Conservation (phyloP, 2,329 filamentous ascomycete species). For the Colletotrichum sidae region DNA sequence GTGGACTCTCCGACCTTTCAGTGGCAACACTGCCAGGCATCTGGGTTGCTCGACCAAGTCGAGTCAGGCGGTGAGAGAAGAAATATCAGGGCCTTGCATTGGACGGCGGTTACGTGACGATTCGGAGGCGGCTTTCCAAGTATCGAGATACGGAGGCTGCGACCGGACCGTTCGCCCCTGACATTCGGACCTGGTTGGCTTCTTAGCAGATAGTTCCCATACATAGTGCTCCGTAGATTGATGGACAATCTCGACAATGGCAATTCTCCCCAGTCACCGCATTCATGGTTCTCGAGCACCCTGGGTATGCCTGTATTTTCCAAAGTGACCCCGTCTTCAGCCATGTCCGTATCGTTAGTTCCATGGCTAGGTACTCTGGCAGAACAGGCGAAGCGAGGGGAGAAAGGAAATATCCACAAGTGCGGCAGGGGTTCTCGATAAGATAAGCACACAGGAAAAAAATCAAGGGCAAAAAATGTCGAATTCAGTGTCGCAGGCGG, state of each 20-base stretch:
- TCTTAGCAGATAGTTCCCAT: constrained; percentile 2
- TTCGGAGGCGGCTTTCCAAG: too few relatives aligned
- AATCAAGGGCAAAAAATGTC: constrained; percentile 32
- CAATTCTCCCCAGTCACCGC: constrained; percentile 11
- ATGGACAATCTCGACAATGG: not conserved
- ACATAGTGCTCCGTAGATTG: constrained; percentile 1
- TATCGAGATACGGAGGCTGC: too few relatives aligned
- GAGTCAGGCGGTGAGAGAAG: constrained; percentile 35
- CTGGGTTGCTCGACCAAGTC: constrained; percentile 28
- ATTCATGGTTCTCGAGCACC: not conserved
- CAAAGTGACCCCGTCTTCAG: not conserved
- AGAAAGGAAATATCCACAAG: constrained; percentile 5
- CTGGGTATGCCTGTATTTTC: not conserved
- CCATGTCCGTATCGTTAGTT: too few relatives aligned
- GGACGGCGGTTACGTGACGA: constrained; percentile 7
- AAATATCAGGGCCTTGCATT: constrained; percentile 15
- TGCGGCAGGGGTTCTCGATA: constrained; percentile 26
- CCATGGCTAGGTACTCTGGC: not conserved
- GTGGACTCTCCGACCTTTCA: constrained; percentile 6
- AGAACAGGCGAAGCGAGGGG: constrained; percentile 24
- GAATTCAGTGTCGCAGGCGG: constrained; percentile 33
- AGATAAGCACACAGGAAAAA: constrained; percentile 31
- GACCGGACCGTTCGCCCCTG: not conserved
- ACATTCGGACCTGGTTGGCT: not conserved
- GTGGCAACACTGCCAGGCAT: constrained; percentile 27